phyloP scores from a whole-genome alignment of 1,284 basidiomycete species.

The Naganishia cerealis region DNA sequence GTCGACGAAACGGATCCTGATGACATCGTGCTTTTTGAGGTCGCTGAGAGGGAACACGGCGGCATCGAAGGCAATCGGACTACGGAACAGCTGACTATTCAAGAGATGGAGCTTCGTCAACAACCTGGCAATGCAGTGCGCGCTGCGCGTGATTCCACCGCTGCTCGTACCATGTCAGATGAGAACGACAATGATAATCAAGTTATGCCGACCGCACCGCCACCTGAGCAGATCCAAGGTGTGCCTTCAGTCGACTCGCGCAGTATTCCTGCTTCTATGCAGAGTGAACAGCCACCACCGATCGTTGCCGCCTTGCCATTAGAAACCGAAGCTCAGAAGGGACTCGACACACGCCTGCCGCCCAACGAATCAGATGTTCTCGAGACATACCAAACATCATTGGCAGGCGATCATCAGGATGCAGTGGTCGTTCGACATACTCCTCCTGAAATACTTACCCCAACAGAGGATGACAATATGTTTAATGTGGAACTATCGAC shows the following conservation, averaged over 20 bases:
- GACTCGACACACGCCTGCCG: background rate
- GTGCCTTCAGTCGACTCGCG: background rate
- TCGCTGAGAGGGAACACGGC: conserved; percentile 4
- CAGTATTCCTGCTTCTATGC: background rate
- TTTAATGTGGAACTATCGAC: background rate
- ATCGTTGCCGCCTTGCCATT: background rate
- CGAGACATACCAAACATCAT: background rate
- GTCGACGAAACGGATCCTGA: conserved; percentile 31
- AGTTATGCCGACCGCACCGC: conserved; percentile 7
- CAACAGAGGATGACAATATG: conserved; percentile 2
- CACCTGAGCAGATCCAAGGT: background rate
- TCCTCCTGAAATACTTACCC: background rate
- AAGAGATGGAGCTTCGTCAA: conserved; percentile 24
- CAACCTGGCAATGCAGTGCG: conserved; percentile 18
- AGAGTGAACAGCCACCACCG: background rate
- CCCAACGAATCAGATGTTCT: background rate
- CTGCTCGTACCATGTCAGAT: background rate
- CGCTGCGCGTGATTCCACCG: background rate
- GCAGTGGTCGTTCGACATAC: background rate
- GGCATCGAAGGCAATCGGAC: conserved; percentile 9
- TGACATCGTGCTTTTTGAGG: conserved; percentile 15
- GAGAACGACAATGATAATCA: background rate
- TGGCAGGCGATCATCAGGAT: background rate
- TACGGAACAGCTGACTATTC: conserved; percentile 17
- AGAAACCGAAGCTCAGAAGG: background rate